phyloP scores from a whole-genome alignment of 2,329 filamentous ascomycete genomes.

The Stagonosporopsis cucurbitacearum region DNA sequence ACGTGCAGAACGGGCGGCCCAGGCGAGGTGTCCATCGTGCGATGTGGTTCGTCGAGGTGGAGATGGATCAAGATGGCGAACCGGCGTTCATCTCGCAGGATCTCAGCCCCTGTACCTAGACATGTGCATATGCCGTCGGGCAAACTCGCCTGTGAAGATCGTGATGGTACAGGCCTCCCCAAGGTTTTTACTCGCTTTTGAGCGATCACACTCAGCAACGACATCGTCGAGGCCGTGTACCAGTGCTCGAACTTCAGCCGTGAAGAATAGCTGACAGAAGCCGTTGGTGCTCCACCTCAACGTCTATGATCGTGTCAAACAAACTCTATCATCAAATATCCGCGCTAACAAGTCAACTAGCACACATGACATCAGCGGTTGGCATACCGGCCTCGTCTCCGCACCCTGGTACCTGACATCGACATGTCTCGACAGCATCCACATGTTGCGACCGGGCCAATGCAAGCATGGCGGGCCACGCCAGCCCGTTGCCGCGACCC shows the following conservation, averaged over 20 bases:
- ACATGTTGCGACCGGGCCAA: neutral
- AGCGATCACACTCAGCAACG: neutral
- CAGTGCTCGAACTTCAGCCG: too few species aligned
- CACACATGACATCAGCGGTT: slow-evolving; percentile 11
- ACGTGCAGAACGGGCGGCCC: slow-evolving; percentile 3
- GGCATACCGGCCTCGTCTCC: slow-evolving; percentile 11
- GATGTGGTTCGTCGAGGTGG: slow-evolving; percentile 5
- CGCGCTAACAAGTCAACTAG: slow-evolving; percentile 10
- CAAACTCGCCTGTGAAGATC: neutral
- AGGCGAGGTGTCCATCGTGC: neutral
- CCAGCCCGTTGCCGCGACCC: slow-evolving; percentile 4
- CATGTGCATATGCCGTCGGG: neutral
- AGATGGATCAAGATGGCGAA: slow-evolving; percentile 1
- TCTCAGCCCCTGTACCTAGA: neutral
- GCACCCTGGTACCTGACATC: slow-evolving; percentile 16
- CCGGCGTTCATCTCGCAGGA: slow-evolving; percentile 16
- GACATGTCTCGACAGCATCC: slow-evolving; percentile 8
- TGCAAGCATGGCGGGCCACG: neutral
- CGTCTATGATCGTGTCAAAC: slow-evolving; percentile 4
- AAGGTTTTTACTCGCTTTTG: slow-evolving; percentile 2
- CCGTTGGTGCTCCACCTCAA: neutral
- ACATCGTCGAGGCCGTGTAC: too few species aligned
- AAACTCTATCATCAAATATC: slow-evolving; percentile 6
- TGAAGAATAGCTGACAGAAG: neutral
- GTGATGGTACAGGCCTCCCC: neutral